phyloP scores from a whole-genome alignment of 78 protist genomes.

The Dictyostelium firmibasis region DNA sequence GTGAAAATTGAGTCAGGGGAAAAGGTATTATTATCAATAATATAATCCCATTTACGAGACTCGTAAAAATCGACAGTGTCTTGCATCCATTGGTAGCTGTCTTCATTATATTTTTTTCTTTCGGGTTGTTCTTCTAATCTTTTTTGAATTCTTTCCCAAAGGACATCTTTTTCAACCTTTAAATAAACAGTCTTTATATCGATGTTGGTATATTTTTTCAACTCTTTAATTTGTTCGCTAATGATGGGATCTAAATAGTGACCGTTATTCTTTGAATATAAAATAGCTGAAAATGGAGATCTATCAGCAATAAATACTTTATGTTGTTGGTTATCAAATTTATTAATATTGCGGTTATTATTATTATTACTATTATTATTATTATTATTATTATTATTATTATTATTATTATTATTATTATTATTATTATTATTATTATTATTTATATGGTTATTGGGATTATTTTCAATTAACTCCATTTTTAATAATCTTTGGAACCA shows the following conservation, averaged over 20 bases:
- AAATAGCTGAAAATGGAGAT: conserved; percentile 77
- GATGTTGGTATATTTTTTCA: conserved; percentile 33
- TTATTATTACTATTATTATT: background rate
- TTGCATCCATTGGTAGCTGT: conserved; percentile 58
- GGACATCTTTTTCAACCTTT: conserved; percentile 8
- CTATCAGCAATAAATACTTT: conserved; percentile 69
- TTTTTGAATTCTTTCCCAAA: conserved; percentile 60
- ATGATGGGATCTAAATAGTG: conserved; percentile 64
- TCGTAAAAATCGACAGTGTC: conserved; percentile 47
- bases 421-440: background rate
- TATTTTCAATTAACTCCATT: conserved; percentile 2
- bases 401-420: background rate
- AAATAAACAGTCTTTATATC: conserved; percentile 60
- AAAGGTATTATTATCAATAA: conserved; percentile 8
- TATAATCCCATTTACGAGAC: conserved; percentile 42
- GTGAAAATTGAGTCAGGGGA: background rate
- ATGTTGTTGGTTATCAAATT: background rate
- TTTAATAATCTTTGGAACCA: conserved; percentile 67
- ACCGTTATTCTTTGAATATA: conserved; percentile 51
- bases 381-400: background rate
- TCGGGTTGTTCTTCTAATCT: conserved; percentile 52
- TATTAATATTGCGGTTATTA: background rate
- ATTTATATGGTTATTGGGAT: background rate
- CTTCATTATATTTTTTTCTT: conserved; percentile 48
- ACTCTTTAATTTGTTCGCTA: conserved; percentile 52